phyloP scores from a whole-genome alignment of 306 rosid genomes.

The Vachellia collinsii region DNA sequence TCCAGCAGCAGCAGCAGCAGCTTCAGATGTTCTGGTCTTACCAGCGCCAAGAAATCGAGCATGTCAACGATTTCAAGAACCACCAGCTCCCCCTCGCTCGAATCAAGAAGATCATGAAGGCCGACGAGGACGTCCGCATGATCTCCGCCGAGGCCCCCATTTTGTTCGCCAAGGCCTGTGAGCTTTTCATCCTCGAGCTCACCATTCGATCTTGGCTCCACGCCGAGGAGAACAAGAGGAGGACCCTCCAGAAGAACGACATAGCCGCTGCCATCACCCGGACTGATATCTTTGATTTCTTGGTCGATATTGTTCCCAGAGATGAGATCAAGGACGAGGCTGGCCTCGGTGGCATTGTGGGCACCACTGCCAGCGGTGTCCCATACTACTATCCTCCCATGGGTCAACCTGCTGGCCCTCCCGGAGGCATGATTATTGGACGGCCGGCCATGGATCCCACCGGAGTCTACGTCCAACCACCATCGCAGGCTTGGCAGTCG shows the following conservation, averaged over 20 bases:
- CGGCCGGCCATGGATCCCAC: constrained; percentile 88
- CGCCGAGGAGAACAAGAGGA: constrained; percentile 97
- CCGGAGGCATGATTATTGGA: constrained; percentile 83
- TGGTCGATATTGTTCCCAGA: constrained; percentile 92
- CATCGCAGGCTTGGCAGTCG: constrained; percentile 97
- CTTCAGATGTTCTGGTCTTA: constrained; percentile 97
- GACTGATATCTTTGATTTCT: constrained; percentile 89
- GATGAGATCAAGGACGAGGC: constrained; percentile 95
- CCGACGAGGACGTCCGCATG: constrained; percentile 99
- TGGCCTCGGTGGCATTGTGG: constrained; percentile 61
- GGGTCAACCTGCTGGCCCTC: constrained; percentile 84
- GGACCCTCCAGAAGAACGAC: constrained; percentile 94
- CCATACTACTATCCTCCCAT: constrained; percentile 93
- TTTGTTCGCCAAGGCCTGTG: constrained; percentile 93
- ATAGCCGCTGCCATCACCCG: constrained; percentile 92
- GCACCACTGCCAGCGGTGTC: constrained; percentile 76
- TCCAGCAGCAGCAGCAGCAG: constrained; percentile 94
- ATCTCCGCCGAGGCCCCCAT: constrained; percentile 97
- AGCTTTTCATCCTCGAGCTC: constrained; percentile 98
- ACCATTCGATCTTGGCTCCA: constrained; percentile 98
- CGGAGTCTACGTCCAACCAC: constrained; percentile 87
- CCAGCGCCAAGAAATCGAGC: constrained; percentile 94
- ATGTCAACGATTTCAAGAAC: constrained; percentile 94
- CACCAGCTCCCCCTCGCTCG: constrained; percentile 98
- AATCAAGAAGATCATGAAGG: constrained; percentile 99